Conservation (phyloP, 345 rosid genomes). For the Draba incana region DNA sequence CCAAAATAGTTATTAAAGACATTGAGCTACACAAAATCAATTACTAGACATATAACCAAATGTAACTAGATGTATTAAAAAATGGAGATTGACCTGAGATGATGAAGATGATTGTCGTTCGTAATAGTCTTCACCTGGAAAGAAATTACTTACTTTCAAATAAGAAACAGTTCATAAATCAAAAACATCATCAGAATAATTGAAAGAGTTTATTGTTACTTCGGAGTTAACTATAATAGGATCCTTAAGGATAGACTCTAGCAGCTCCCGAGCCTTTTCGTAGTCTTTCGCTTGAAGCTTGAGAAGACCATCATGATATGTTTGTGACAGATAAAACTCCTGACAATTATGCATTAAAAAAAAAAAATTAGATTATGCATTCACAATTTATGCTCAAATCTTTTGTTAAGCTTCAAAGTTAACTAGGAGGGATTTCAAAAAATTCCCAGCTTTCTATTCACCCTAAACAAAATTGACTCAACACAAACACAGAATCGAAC, state of each 20-base stretch:
- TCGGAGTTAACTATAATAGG: constrained; percentile 75
- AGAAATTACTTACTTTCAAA: neutral
- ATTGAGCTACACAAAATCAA: neutral
- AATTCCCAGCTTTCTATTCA: neutral
- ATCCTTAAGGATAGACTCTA: constrained; percentile 82
- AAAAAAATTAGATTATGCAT: neutral
- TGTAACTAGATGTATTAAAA: neutral
- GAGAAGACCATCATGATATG: constrained; percentile 88
- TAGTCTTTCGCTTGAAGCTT: constrained; percentile 89
- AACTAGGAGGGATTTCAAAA: neutral
- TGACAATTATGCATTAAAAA: constrained; percentile 35
- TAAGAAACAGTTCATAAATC: neutral
- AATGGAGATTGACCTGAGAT: constrained; percentile 67
- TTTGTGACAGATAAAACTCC: constrained; percentile 95
- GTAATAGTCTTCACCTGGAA: constrained; percentile 67
- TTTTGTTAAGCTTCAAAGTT: neutral
- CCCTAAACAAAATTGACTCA: too few relatives aligned
- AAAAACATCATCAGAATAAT: neutral
- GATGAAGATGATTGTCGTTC: constrained; percentile 77
- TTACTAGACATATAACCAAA: constrained; percentile 29
- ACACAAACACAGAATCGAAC: too few relatives aligned
- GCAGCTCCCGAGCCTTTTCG: constrained; percentile 70
- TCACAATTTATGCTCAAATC: neutral
- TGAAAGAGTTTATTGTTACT: constrained; percentile 39
- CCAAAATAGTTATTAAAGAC: constrained; percentile 13